Percentiles rank a stretch among this genome's conserved stretches.
Conservation (phyloP, 1,139 yeast genomes). For the Eremothecium sinecaudum region DNA sequence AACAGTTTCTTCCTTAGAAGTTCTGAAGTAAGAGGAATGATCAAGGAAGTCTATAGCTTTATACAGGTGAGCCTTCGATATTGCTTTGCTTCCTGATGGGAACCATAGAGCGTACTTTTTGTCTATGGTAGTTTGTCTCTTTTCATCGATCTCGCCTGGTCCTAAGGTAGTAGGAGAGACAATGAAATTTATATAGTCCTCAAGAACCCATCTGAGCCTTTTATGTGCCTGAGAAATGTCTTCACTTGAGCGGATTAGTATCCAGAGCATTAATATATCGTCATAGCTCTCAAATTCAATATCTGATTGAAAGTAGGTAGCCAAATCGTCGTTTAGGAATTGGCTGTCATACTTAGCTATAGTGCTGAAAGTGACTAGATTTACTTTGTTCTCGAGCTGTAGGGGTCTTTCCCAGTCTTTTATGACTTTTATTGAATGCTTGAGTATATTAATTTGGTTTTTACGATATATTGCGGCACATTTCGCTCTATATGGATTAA, state of each 20-base stretch:
- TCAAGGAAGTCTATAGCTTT: slow-evolving; percentile 14
- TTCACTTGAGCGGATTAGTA: slow-evolving; percentile 13
- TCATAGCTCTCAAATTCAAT: slow-evolving; percentile 16
- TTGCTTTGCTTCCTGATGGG: slow-evolving; percentile 5
- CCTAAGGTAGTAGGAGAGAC: background rate
- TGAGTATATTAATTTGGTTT: slow-evolving; percentile 19
- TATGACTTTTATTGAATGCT: slow-evolving; percentile 14
- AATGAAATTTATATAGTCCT: background rate
- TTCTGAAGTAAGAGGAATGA: slow-evolving; percentile 18
- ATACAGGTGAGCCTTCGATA: slow-evolving; percentile 9
- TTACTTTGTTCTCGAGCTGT: slow-evolving; percentile 14
- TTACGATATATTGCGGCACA: slow-evolving; percentile 20
- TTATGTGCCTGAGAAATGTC: background rate
- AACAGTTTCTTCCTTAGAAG: slow-evolving; percentile 13
- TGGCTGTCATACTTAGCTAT: slow-evolving; percentile 20
- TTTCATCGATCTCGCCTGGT: background rate
- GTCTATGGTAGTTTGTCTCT: background rate
- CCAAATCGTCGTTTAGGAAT: slow-evolving; percentile 17
- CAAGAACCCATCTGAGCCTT: slow-evolving; percentile 2
- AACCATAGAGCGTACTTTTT: slow-evolving; percentile 7
- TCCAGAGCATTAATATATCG: slow-evolving; percentile 22
- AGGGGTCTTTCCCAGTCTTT: slow-evolving; percentile 20
- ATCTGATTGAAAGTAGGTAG: slow-evolving; percentile 10
- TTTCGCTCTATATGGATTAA: slow-evolving; percentile 12
- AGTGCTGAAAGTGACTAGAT: slow-evolving; percentile 20